These are phyloP conservation scores for Haplographium delicatum DNA, from an alignment of 495 filamentous ascomycete species.

Conservation along the genomic window DNA sequence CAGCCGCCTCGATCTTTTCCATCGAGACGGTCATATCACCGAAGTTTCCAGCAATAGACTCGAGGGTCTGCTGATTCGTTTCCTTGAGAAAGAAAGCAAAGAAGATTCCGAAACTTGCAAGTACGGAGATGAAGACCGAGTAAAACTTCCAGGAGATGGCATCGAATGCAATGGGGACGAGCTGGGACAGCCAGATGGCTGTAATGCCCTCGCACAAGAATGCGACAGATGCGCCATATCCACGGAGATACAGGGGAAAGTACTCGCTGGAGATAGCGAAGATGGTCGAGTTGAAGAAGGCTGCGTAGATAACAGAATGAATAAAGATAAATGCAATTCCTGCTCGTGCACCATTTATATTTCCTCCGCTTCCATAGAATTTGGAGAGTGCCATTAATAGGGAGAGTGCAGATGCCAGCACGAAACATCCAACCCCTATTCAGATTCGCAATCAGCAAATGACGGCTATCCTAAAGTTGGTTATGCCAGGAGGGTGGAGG, in stretches of 20 bases:
- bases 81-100: constrained; percentile 27
- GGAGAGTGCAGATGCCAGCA: neutral
- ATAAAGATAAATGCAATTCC: constrained; percentile 23
- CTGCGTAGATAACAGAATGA: constrained; percentile 20
- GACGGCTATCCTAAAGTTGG: no score
- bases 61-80: constrained; percentile 25
- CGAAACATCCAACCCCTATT: neutral
- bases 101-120: constrained; percentile 17
- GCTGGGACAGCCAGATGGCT: constrained; percentile 44
- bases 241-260: constrained; percentile 17
- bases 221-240: constrained; percentile 12
- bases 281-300: constrained; percentile 30
- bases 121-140: constrained; percentile 38
- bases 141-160: constrained; percentile 42
- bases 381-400: neutral
- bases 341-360: neutral
- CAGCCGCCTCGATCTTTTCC: constrained; percentile 1
- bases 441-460: no score
- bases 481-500: neutral
- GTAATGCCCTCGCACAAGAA: constrained; percentile 26
- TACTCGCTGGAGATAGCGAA: constrained; percentile 23
- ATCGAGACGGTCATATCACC: constrained; percentile 5
- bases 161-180: constrained; percentile 42
- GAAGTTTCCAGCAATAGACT: constrained; percentile 28
- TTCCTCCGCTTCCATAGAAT: neutral